These are phyloP conservation scores for Leishmania mexicana DNA, from an alignment of 208 protist genomes.

Conservation along the genomic window DNA sequence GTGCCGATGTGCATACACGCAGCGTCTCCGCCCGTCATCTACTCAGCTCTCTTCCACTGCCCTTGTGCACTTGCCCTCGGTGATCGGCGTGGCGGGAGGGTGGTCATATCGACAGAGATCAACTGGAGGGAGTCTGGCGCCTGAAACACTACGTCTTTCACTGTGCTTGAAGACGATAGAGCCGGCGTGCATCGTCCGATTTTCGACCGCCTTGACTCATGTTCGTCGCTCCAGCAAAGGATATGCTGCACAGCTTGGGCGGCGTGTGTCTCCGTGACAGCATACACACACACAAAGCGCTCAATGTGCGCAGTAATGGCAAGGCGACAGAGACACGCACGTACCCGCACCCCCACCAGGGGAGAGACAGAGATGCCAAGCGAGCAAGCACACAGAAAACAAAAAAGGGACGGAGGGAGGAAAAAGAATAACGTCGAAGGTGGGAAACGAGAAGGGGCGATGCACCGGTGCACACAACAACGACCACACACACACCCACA, in stretches of 20 bases:
- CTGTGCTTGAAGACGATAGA: background rate
- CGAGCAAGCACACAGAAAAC: background rate
- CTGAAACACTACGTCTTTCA: background rate
- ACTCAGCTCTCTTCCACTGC: background rate
- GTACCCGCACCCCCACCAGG: background rate
- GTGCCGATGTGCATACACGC: background rate
- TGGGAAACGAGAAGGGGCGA: background rate
- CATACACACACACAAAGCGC: background rate
- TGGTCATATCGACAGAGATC: background rate
- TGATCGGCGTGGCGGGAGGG: background rate
- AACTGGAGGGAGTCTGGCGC: background rate
- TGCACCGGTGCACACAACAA: too few species aligned
- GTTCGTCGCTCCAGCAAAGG: background rate
- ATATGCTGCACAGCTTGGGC: background rate
- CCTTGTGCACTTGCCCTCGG: background rate
- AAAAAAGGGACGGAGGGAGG: background rate
- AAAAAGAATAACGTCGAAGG: background rate
- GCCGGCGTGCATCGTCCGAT: background rate
- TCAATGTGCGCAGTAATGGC: background rate
- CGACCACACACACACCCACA: background rate
- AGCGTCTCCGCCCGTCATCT: background rate
- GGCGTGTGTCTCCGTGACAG: background rate
- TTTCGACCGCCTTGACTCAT: background rate
- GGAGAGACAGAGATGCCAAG: background rate
- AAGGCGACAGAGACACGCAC: slow-evolving; percentile 4